A percentile compares a stretch with the other conserved stretches of the same genome.
These are phyloP conservation scores for Iris macrosiphon DNA, from an alignment of 106 monocot species.

Conservation along the genomic window DNA sequence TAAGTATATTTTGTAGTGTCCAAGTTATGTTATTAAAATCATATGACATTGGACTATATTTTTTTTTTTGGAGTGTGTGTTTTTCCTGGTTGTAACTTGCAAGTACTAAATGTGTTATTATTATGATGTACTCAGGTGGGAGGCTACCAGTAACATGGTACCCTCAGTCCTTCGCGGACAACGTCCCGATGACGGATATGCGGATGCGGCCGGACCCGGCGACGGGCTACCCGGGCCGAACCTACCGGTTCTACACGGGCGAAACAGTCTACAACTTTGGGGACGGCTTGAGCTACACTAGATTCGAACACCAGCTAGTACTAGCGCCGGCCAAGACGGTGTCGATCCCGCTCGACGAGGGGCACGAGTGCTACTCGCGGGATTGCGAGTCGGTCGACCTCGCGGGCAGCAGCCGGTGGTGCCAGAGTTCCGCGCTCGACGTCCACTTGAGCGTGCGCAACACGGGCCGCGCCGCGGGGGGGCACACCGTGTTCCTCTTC, in stretches of 20 bases:
- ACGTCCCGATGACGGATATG: conserved; percentile 88
- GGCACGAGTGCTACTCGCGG: conserved; percentile 35
- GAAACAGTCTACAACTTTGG: conserved; percentile 76
- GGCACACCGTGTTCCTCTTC: conserved; percentile 81
- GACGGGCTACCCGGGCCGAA: conserved; percentile 78
- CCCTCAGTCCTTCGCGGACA: conserved; percentile 57
- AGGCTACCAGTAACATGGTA: conserved; percentile 93
- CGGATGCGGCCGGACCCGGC: conserved; percentile 73
- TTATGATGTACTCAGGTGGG: conserved; percentile 53
- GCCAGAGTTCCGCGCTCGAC: conserved; percentile 41
- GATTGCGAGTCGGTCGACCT: conserved; percentile 56
- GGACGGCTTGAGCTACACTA: conserved; percentile 80
- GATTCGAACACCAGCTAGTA: conserved; percentile 44
- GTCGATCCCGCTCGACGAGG: conserved; percentile 48
- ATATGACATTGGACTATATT: too few relatives aligned
- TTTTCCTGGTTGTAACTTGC: too few relatives aligned
- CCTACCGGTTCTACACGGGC: conserved; percentile 94
- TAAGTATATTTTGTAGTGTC: too few relatives aligned
- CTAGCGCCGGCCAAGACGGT: conserved; percentile 49
- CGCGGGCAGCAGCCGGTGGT: conserved; percentile 23
- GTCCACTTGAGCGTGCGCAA: conserved; percentile 56
- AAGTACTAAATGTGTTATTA: not conserved
- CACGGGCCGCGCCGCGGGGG: conserved; percentile 31
- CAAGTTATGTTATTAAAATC: too few relatives aligned
- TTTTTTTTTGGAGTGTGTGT: too few relatives aligned